Evolutionary conservation across 805 yeast species (phyloP).

Genomic region (Ogataea sp.): DNA sequence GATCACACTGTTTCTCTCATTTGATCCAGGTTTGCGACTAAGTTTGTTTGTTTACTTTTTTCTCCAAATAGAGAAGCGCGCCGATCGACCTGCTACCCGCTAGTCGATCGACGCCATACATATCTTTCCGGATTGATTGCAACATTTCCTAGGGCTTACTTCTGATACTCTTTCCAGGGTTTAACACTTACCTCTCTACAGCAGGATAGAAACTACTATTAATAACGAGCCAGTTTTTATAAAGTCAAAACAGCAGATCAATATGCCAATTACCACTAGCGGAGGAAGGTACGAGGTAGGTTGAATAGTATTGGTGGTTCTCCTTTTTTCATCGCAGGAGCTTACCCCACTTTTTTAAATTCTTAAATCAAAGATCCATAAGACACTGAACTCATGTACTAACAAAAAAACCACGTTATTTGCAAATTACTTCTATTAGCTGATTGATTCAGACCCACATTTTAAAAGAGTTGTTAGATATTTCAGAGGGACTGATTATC

Average conservation of each 20-base stretch:
- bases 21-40: no score
- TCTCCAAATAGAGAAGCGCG: neutral
- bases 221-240: no score
- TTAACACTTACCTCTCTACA: no score
- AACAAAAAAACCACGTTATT: no score
- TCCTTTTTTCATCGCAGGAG: neutral
- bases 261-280: neutral
- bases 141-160: no score
- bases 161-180: neutral
- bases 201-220: no score
- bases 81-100: neutral
- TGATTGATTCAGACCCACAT: slow-evolving; percentile 75
- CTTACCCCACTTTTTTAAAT: neutral
- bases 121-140: no score
- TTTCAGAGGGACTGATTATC: slow-evolving; percentile 62
- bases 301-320: neutral
- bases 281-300: neutral
- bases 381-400: neutral
- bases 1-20: no score
- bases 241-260: neutral
- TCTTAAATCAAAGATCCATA: neutral
- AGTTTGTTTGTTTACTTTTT: neutral
- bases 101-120: no score
- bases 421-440: slow-evolving; percentile 16
- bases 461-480: slow-evolving; percentile 64